A percentile compares a stretch with the other conserved stretches of the same genome.
phyloP scores from a whole-genome alignment of 305 asterid genomes.

The Rubia balearica region DNA sequence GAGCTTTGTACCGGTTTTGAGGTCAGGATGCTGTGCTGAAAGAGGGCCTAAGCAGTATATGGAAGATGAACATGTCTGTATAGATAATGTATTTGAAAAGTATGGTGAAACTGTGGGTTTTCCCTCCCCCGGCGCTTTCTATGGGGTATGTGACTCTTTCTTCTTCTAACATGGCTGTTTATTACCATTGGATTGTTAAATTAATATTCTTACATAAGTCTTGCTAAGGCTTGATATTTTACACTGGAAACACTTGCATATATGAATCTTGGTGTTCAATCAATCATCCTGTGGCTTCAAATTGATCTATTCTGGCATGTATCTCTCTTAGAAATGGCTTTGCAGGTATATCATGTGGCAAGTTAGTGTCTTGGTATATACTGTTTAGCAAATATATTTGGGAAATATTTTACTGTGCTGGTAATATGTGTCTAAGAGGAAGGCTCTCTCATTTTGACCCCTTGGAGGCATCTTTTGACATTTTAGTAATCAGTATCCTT shows the following conservation, averaged over 20 bases:
- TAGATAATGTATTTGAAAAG: conserved; percentile 62
- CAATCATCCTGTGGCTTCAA: background rate
- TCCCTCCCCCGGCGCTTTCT: conserved; percentile 70
- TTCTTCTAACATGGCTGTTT: background rate
- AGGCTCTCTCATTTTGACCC: background rate
- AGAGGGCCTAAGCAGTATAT: conserved; percentile 84
- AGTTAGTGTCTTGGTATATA: background rate
- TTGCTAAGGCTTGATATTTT: background rate
- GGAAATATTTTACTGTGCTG: background rate
- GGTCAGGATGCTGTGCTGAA: conserved; percentile 92
- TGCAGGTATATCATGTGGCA: background rate
- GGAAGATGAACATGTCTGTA: conserved; percentile 88
- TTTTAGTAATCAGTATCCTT: background rate
- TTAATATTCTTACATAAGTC: background rate
- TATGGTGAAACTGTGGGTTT: conserved; percentile 41
- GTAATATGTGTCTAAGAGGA: background rate
- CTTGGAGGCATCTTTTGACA: background rate
- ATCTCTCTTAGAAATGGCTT: background rate
- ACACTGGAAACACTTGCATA: background rate
- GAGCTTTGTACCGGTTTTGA: conserved; percentile 52
- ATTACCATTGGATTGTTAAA: background rate
- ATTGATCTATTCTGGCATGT: background rate
- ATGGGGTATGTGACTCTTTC: conserved; percentile 58
- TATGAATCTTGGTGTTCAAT: background rate
- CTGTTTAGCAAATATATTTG: background rate